Conservation (phyloP, 1,284 basidiomycete species). For the Ustilago sp. region DNA sequence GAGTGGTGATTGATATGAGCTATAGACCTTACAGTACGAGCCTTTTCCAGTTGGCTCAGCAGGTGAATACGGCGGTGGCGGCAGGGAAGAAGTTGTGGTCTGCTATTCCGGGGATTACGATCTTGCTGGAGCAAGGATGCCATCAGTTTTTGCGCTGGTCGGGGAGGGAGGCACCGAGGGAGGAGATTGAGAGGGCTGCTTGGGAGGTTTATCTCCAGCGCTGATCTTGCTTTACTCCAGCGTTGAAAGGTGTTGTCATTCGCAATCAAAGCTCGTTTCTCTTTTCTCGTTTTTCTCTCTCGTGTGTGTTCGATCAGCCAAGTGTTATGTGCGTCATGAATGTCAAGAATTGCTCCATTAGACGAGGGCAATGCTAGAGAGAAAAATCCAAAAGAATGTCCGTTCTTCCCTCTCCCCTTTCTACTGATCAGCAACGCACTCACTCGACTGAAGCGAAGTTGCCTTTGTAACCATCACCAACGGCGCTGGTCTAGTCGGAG, state of each 20-base stretch:
- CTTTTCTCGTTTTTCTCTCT: too few relatives aligned
- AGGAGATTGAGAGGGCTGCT: slow-evolving; percentile 48
- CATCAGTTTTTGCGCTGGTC: slow-evolving; percentile 67
- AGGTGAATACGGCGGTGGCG: slow-evolving; percentile 23
- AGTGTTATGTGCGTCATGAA: too few relatives aligned
- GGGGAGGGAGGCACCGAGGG: slow-evolving; percentile 55
- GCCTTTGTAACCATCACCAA: neutral
- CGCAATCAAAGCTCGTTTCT: too few relatives aligned
- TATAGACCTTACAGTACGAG: slow-evolving; percentile 66
- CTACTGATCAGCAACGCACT: too few relatives aligned
- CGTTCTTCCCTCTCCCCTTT: neutral
- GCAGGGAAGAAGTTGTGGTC: slow-evolving; percentile 48
- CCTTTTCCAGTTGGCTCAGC: slow-evolving; percentile 53
- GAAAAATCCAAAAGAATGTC: neutral
- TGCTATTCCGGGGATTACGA: slow-evolving; percentile 60
- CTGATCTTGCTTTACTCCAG: neutral
- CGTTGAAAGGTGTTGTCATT: too few relatives aligned
- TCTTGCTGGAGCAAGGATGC: slow-evolving; percentile 66
- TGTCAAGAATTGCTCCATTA: too few relatives aligned
- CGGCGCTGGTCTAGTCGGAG: neutral
- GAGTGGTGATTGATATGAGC: slow-evolving; percentile 69
- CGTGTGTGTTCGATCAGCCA: too few relatives aligned
- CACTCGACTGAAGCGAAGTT: neutral
- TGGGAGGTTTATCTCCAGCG: slow-evolving; percentile 56
- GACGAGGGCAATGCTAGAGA: too few relatives aligned